Base-by-base conservation (phyloP, 352 stramenopile species). In the Phytophthora pinifolia region DNA sequence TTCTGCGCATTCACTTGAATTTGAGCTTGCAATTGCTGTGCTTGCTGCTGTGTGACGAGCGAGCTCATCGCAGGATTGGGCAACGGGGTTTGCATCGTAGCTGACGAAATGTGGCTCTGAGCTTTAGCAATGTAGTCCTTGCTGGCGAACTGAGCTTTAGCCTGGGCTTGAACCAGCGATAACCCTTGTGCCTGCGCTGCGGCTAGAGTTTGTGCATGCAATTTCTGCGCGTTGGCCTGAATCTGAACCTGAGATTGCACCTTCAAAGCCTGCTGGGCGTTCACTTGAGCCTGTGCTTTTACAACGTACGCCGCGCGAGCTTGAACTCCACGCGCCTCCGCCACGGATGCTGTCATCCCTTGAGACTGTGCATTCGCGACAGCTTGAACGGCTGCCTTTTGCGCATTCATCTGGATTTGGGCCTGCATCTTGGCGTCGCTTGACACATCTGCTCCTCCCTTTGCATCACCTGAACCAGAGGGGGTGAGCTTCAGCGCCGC, bases 1-100 rank as follows among this genome's bases (percentile, higher is more conserved):
- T 94, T 96, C 43, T 96, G 85, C 22, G 85, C 86, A 46, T 96
- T 96, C 12, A 93, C 78, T 68, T 96, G 85, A 53, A 96, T 94
- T 35, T 95, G 84, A 7, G 85, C 85, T 50, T 94, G 83, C 25
- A 95, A 62, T 45, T 96, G 83, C 52, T 92, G 83, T 7, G 86
- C 86, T 51, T 96, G 83, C 34, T 96, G 86, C 54, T 89, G 82
- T 7, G 78, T 82, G 18, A 85, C 74, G 18, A 89, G 55, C 12
- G 83, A 59, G 13, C 46, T 87, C 27, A 88, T 76, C 9, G 70
- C 52, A 14, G 79, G 60, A 45, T 60, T 79, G 1, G 78, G 70
- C 30, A 91, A 44, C 9, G 78, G 55, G 20, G 62, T 79, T 46
- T 81, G 79, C 43, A 91, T 44, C 18, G 72, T 57, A 32, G 78